phyloP scores from a whole-genome alignment of 2,329 filamentous ascomycete species.

The Talaromyces funiculosus region DNA sequence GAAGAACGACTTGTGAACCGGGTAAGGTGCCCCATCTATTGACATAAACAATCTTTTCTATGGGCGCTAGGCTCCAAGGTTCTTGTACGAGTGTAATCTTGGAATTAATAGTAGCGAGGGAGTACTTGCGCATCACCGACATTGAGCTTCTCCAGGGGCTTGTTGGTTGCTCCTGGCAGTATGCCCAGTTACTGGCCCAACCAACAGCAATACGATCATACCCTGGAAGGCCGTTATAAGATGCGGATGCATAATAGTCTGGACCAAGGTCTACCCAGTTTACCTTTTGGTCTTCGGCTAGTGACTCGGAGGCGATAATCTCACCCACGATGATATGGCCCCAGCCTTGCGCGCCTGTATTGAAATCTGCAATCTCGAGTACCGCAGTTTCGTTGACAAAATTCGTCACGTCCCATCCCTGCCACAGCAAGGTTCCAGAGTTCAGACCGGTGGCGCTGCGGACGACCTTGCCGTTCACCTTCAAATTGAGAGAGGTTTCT shows the following conservation, averaged over 20 bases:
- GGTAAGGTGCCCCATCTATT: neutral
- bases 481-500: neutral
- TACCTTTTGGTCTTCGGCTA: constrained; percentile 12
- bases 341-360: neutral
- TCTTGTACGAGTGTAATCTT: constrained; percentile 8
- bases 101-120: constrained; percentile 17
- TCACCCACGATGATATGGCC: neutral
- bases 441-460: neutral
- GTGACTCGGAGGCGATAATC: neutral
- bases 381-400: neutral
- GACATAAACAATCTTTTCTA: neutral
- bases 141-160: constrained; percentile 25
- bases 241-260: constrained; percentile 25
- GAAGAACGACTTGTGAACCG: constrained; percentile 16
- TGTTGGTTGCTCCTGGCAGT: constrained; percentile 21
- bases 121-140: constrained; percentile 20
- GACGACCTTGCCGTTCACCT: neutral
- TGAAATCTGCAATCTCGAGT: neutral
- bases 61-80: no score
- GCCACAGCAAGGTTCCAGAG: neutral
- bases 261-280: constrained; percentile 29
- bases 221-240: constrained; percentile 21
- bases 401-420: neutral
- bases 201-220: constrained; percentile 18
- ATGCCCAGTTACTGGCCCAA: constrained; percentile 32